Evolutionary conservation across 306 rosid genomes (phyloP), one percentile per base, ranked within the genome.

Genomic region (Lathyrus oleraceus): DNA sequence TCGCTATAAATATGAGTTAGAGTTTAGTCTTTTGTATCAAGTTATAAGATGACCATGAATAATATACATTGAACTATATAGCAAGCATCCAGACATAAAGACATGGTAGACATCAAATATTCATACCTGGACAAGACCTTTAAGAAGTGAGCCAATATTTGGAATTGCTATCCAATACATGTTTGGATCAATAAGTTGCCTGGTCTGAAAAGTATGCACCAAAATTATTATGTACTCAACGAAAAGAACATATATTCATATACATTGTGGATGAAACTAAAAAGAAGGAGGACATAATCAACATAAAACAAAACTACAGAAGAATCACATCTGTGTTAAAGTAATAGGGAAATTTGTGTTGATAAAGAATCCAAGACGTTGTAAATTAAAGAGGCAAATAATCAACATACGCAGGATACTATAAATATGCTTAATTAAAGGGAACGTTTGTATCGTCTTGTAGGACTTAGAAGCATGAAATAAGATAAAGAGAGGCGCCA

Each of bases 141-240:
- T 91, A 10, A 91, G 95, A 66, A 87, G 78, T 39, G 96, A 75
- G 72, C 99, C 99, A 38, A 94, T 86, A 82, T 83, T 88, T 75
- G 99, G 95, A 82, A 94, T 87, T 64, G 86, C 85, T 10, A 89
- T 87, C 96, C 97, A 87, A 81, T 91, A 87, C 81, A 81, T 79
- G 83, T 78, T 87, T 66, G 84, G 91, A 85, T 94, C 97, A 71
- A 94, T 86, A 76, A 91, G 95, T 71, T 94, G 95, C 67, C 95
- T 88, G 71, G 85, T 88, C 97, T 91, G 88, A 71, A 79, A 72
- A 68, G 62, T 16, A 75, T 61, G 77, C 6, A 57, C 8, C 21
- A 75, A 23, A 35, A 71, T 78, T 72, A 79, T 78, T 71, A 76
- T 49, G 65, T 36, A 65, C 38, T 60, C 28, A 19, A 43, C 44